Evolutionary conservation across 805 yeast genomes (phyloP).

Genomic region (Saccharomycopsis microspora): DNA sequence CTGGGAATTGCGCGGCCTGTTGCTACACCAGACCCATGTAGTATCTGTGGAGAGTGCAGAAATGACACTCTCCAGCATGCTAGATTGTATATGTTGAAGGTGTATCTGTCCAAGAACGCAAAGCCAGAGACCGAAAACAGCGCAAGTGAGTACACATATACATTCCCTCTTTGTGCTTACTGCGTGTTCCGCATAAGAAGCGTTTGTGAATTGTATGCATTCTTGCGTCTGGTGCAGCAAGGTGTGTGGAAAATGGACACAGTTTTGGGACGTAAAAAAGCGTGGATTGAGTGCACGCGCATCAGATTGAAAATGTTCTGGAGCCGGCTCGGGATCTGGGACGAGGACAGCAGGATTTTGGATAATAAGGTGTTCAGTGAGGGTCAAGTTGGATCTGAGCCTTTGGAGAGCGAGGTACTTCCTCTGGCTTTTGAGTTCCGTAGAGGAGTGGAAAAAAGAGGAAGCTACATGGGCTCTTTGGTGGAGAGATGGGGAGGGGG

Average conservation of each 20-base stretch:
- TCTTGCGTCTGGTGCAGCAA: constrained; percentile 49
- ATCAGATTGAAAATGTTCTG: constrained; percentile 70
- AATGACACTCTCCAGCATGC: constrained; percentile 65
- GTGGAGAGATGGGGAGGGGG: too few relatives aligned
- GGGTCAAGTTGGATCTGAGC: neutral
- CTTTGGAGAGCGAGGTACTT: too few relatives aligned
- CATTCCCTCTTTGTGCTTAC: constrained; percentile 67
- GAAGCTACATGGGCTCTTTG: too few relatives aligned
- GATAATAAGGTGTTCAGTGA: constrained; percentile 22
- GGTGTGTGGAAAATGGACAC: constrained; percentile 48
- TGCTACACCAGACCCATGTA: constrained; percentile 65
- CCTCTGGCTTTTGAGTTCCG: too few relatives aligned
- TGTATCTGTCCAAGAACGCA: constrained; percentile 26
- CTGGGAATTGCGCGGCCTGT: constrained; percentile 28
- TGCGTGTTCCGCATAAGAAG: constrained; percentile 74
- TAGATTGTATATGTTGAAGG: constrained; percentile 58
- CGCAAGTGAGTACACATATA: constrained; percentile 24
- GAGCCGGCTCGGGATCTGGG: constrained; percentile 79
- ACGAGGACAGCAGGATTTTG: constrained; percentile 25
- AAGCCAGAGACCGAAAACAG: constrained; percentile 20
- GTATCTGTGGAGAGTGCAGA: constrained; percentile 75
- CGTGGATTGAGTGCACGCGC: constrained; percentile 55
- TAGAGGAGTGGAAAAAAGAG: too few relatives aligned
- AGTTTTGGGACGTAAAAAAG: constrained; percentile 30
- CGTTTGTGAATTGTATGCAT: constrained; percentile 73